Base-by-base conservation (phyloP, 495 filamentous ascomycete species). In the Venustampulla echinocandica region DNA sequence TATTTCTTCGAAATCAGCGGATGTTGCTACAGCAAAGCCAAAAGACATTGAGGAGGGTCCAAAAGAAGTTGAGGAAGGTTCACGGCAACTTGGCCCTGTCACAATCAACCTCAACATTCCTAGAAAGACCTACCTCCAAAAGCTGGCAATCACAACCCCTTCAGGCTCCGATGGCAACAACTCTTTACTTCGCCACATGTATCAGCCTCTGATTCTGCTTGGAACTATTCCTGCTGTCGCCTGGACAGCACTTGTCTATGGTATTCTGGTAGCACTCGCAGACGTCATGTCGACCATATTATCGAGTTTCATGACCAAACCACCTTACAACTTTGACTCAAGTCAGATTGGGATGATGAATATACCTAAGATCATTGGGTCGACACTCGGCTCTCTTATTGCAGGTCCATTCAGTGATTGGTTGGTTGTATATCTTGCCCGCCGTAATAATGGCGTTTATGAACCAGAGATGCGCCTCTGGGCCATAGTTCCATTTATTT, bases 401-500 rank as follows among this genome's bases (percentile, higher is more conserved):
- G 60, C 61, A 7, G 68, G 67, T 2, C 48, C 60, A 4, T 21
- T 71, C 10, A 62, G 67, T 17, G 70, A 73, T 46, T 58, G 63
- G 56, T 62, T 57, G 6, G 66, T 69, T 33, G 28, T 66, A 35
- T 60, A 52, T 23, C 61, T 64, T 17, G 54, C 66, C 2, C 64
- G 63, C 40, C 55, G 55, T 19, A 69, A 69, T 27, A 54, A 55
- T 4, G 67, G 67, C 42, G 59, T 70, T 27, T 66, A 62, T 32
- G 67, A 70, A 45, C 64, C 67, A 0, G 67, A 70, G 48, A 67
- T 67, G 59, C 60, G 66, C 34, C 60, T 69, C 10, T 63, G 28
- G 15, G 21, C 28, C n/a, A 17, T n/a, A 53, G 58, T 52, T 25
- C 57, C 59, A n/a, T 22, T 50, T 24, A 61, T 57, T 1, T 34